phyloP scores from a whole-genome alignment of 495 filamentous ascomycete genomes.

The Thermochaetoides thermophila region DNA sequence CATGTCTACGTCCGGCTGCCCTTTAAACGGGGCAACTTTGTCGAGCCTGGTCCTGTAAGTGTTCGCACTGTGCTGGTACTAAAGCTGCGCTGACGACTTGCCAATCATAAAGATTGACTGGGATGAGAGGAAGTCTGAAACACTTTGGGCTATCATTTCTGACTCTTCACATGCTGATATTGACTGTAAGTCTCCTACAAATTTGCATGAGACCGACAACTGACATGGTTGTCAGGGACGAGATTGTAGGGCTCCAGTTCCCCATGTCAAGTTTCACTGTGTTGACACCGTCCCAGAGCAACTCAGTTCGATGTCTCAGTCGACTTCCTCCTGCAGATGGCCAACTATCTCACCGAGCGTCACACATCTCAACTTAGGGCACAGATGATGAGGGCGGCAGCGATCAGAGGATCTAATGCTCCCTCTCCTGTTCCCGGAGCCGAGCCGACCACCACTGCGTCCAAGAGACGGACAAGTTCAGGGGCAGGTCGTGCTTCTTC shows the following conservation, averaged over 20 bases:
- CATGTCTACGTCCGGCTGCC: conserved; percentile 80
- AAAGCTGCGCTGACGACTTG: conserved; percentile 4
- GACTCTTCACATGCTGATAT: conserved; percentile 61
- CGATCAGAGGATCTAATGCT: conserved; percentile 32
- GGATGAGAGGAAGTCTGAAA: conserved; percentile 67
- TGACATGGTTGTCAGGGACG: conserved; percentile 57
- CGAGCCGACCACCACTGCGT: conserved; percentile 33
- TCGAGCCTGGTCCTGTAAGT: conserved; percentile 73
- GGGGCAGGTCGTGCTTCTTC: conserved; percentile 47
- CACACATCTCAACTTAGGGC: conserved; percentile 78
- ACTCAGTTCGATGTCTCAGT: conserved; percentile 49
- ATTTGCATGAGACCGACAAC: background rate
- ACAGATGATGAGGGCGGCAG: conserved; percentile 65
- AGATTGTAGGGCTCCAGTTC: conserved; percentile 41
- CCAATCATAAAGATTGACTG: conserved; percentile 28
- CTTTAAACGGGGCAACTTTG: conserved; percentile 72
- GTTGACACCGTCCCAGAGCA: conserved; percentile 25
- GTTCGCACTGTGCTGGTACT: conserved; percentile 7
- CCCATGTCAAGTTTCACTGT: background rate
- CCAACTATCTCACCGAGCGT: conserved; percentile 86
- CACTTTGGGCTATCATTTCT: conserved; percentile 82
- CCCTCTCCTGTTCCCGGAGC: conserved; percentile 38
- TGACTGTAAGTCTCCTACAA: conserved; percentile 48
- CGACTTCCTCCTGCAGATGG: conserved; percentile 83
- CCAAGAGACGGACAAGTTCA: conserved; percentile 43